Evolutionary conservation across 148 eudicot species (phyloP).

Genomic region (Agrostemma githago): DNA sequence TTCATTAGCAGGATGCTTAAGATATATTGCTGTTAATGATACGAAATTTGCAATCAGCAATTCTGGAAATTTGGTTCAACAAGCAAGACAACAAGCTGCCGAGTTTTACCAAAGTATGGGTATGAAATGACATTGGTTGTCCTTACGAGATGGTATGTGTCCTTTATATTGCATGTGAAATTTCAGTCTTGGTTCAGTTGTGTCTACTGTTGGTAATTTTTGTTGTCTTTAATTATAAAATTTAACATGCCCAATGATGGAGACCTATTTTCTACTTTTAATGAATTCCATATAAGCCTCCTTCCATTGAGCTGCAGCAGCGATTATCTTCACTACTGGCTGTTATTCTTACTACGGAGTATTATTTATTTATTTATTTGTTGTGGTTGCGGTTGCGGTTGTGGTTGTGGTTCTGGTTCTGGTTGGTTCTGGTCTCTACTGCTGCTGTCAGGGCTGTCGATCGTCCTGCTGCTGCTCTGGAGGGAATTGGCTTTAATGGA

Average conservation of each 20-base stretch:
- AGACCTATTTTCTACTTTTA: neutral
- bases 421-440: neutral
- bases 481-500: conserved; percentile 23
- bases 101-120: no score
- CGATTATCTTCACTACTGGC: neutral
- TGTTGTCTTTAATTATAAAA: no score
- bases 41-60: no score
- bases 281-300: conserved; percentile 28
- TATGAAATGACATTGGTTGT: no score
- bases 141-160: no score
- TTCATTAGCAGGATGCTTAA: no score
- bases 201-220: neutral
- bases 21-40: no score
- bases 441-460: neutral
- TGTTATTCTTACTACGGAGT: neutral
- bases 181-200: neutral
- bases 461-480: conserved; percentile 17
- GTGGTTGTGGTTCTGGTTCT: neutral
- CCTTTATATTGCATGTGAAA: no score
- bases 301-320: conserved; percentile 30
- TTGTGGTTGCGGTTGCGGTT: neutral
- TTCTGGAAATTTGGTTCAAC: no score
- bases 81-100: no score
- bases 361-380: conserved; percentile 3
- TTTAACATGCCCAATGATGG: conserved; percentile 21